These are phyloP conservation scores for Phytopythium boreale DNA, from an alignment of 352 stramenopile species.

Conservation along the genomic window DNA sequence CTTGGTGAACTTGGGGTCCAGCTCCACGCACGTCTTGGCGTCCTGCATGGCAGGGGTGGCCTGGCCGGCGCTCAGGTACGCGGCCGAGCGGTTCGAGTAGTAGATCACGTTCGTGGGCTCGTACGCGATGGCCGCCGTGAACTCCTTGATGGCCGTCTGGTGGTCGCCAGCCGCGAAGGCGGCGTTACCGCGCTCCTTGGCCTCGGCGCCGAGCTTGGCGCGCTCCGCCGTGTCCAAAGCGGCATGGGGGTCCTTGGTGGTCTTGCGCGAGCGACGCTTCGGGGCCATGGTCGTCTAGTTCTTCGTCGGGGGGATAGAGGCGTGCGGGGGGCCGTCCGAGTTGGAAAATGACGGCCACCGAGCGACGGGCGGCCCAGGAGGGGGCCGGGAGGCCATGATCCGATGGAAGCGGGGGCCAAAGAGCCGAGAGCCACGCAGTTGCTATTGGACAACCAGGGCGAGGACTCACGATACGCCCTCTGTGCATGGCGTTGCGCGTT, in stretches of 20 bases:
- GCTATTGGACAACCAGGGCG: slow-evolving; percentile 13
- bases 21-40: slow-evolving; percentile 83
- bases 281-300: slow-evolving; percentile 55
- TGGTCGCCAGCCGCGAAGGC: slow-evolving; percentile 77
- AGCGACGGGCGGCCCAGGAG: not conserved
- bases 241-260: slow-evolving; percentile 81
- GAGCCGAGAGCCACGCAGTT: slow-evolving; percentile 30
- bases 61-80: slow-evolving; percentile 78
- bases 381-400: not conserved
- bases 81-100: slow-evolving; percentile 87
- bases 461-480: not conserved
- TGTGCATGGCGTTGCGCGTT: slow-evolving; percentile 9
- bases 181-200: slow-evolving; percentile 84
- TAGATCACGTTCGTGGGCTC: slow-evolving; percentile 87
- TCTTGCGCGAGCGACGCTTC: slow-evolving; percentile 80
- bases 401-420: slow-evolving; percentile 7
- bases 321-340: slow-evolving; percentile 27
- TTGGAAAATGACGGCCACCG: slow-evolving; percentile 35
- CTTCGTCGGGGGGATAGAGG: not conserved
- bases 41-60: slow-evolving; percentile 80
- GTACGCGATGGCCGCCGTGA: slow-evolving; percentile 83
- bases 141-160: slow-evolving; percentile 85
- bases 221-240: slow-evolving; percentile 60
- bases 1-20: slow-evolving; percentile 85
- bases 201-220: slow-evolving; percentile 69